Conservation (phyloP, 805 yeast species). For the Starmerella apicola region DNA sequence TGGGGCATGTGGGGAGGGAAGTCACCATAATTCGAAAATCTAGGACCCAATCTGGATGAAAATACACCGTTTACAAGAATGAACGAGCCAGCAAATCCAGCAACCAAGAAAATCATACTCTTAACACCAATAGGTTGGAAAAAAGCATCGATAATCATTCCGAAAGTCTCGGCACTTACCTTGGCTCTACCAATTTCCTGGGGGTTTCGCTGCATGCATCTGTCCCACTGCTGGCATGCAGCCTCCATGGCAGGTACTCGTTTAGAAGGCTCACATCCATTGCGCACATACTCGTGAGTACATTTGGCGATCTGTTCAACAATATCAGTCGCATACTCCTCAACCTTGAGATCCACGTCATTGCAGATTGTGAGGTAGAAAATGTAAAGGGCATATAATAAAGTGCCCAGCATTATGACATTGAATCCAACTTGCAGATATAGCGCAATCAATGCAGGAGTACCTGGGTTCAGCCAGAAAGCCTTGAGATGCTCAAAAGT, state of each 20-base stretch:
- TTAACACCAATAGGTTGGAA: constrained; percentile 60
- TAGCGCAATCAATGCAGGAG: constrained; percentile 45
- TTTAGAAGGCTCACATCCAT: constrained; percentile 51
- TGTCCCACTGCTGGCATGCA: constrained; percentile 61
- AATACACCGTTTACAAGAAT: constrained; percentile 25
- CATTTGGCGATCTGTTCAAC: constrained; percentile 57
- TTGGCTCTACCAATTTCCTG: constrained; percentile 50
- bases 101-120: constrained; percentile 34
- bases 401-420: constrained; percentile 36
- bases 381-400: constrained; percentile 40
- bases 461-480: constrained; percentile 19
- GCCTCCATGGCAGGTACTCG: constrained; percentile 66
- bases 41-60: constrained; percentile 20
- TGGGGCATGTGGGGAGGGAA: neutral
- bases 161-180: constrained; percentile 70
- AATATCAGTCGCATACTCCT: constrained; percentile 46
- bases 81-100: constrained; percentile 24
- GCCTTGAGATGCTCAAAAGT: too few species aligned
- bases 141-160: constrained; percentile 69
- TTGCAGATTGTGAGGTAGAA: constrained; percentile 44
- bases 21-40: constrained; percentile 7
- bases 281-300: constrained; percentile 52
- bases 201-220: constrained; percentile 75
- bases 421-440: constrained; percentile 57
- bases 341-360: constrained; percentile 64